Percentiles rank a stretch among this genome's conserved stretches.
Evolutionary conservation across 2,329 filamentous ascomycete genomes (phyloP).

Genomic region (Aspergillus quadrilineatus): DNA sequence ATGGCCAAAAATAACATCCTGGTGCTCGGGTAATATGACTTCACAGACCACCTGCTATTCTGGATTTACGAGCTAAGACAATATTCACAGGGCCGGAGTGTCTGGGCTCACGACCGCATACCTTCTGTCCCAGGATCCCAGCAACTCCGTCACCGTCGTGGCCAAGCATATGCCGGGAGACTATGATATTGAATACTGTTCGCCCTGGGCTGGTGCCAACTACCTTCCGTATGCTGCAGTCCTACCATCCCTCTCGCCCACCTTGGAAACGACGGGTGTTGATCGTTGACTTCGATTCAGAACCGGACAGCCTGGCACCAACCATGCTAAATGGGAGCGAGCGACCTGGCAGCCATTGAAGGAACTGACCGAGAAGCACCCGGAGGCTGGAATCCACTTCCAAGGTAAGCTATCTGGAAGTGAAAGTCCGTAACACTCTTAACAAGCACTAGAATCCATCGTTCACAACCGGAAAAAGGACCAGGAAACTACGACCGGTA

Average conservation of each 20-base stretch:
- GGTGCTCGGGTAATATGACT: slow-evolving; percentile 37
- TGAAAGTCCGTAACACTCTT: not conserved
- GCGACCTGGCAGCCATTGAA: slow-evolving; percentile 65
- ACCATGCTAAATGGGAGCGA: slow-evolving; percentile 56
- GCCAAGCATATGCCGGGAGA: slow-evolving; percentile 93
- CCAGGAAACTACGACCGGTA: slow-evolving; percentile 50
- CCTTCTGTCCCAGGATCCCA: slow-evolving; percentile 56
- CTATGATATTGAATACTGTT: slow-evolving; percentile 87
- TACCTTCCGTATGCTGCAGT: slow-evolving; percentile 62
- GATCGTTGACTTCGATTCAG: slow-evolving; percentile 24
- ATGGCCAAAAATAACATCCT: slow-evolving; percentile 41
- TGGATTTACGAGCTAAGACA: slow-evolving; percentile 8
- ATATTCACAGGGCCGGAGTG: slow-evolving; percentile 58
- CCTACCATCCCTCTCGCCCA: not conserved
- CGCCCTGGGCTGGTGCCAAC: slow-evolving; percentile 85
- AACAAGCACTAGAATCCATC: slow-evolving; percentile 42
- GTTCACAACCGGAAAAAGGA: slow-evolving; percentile 67
- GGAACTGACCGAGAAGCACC: slow-evolving; percentile 61
- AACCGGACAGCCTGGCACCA: slow-evolving; percentile 39
- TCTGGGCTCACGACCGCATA: slow-evolving; percentile 66
- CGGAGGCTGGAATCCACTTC: slow-evolving; percentile 78
- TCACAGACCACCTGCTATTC: not conserved
- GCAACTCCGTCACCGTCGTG: slow-evolving; percentile 65
- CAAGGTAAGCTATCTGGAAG: slow-evolving; percentile 54
- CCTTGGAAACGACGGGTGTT: not conserved